phyloP scores from a whole-genome alignment of 2,329 filamentous ascomycete species.

The Talaromyces sp. region DNA sequence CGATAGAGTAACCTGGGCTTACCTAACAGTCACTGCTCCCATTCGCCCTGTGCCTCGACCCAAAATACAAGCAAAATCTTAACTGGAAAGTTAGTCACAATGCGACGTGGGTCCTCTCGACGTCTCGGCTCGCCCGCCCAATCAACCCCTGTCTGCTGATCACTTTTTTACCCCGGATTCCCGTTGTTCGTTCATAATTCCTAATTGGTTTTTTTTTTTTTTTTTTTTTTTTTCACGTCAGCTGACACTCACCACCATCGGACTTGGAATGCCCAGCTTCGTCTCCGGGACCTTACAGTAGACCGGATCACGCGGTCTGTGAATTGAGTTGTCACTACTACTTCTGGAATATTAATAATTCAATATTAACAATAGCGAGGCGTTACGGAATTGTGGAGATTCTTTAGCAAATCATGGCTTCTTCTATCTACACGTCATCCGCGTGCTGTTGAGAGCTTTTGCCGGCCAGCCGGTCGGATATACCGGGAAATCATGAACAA shows the following conservation, averaged over 20 bases:
- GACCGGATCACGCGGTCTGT: background rate
- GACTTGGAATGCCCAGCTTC: background rate
- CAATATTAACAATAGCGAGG: too few relatives aligned
- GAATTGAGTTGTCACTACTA: too few relatives aligned
- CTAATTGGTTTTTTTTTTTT: background rate
- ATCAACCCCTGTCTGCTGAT: background rate
- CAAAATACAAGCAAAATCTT: too few relatives aligned
- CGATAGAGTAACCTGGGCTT: too few relatives aligned
- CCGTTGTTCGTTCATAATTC: background rate
- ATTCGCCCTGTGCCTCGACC: background rate
- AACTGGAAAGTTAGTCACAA: too few relatives aligned
- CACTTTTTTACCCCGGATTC: background rate
- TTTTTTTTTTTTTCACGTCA: background rate
- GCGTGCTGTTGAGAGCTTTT: too few relatives aligned
- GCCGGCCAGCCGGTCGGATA: too few relatives aligned
- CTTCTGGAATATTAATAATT: too few relatives aligned
- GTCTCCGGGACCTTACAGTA: background rate
- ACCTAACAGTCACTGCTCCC: conserved; percentile 9
- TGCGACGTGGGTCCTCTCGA: background rate
- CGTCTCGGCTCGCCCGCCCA: background rate
- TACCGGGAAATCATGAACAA: too few relatives aligned
- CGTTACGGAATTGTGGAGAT: too few relatives aligned
- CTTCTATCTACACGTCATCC: too few relatives aligned
- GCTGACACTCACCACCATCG: background rate
- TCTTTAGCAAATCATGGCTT: too few relatives aligned